Evolutionary conservation across 495 filamentous ascomycete species (phyloP), one percentile per base, ranked within the genome.

Genomic region (Evansstolkia leycettana): DNA sequence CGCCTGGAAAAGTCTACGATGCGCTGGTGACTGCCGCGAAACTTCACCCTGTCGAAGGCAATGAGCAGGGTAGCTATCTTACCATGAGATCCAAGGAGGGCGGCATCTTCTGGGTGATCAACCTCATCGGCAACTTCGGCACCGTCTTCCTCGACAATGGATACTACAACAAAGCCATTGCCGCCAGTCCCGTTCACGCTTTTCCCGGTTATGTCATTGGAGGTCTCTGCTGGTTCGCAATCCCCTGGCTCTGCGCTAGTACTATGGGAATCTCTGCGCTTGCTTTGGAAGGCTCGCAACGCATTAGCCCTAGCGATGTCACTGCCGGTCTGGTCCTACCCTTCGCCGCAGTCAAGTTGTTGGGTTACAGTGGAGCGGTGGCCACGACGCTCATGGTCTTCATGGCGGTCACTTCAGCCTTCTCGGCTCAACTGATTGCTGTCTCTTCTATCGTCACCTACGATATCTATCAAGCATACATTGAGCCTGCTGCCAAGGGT

Each of bases 81-180:
- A 94, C 89, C 5, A 94, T 96, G 87, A 65, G 72, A 31, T 87
- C 81, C 9, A 76, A 75, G 42, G 76, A 94, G 46, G 88, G 88
- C 16, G 87, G 78, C 13, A 83, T 96, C 39, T 96, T 96, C 70
- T 94, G 93, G 67, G 75, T 96, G 33, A 96, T 96, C 61, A 94
- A 96, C 57, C 72, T 93, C 36, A 76, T 88, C 39, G 84, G 84
- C 33, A 84, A 81, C 54, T 84, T 80, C 25, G 57, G 82, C 31
- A 89, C 85, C 18, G 82, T 87, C 31, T 87, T 88, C 62, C 66
- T 80, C 3, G 78, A 85, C 54, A 84, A 80, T 41, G 75, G 76
- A 8, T 92, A 92, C 65, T 93, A 89, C 65, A 90, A 93, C 69
- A 93, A 94, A 55, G 87, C 87, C 27, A 92, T 94, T 39, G 85